Evolutionary conservation across 352 stramenopile genomes (phyloP).

Genomic region (Phytophthora citrophthora): DNA sequence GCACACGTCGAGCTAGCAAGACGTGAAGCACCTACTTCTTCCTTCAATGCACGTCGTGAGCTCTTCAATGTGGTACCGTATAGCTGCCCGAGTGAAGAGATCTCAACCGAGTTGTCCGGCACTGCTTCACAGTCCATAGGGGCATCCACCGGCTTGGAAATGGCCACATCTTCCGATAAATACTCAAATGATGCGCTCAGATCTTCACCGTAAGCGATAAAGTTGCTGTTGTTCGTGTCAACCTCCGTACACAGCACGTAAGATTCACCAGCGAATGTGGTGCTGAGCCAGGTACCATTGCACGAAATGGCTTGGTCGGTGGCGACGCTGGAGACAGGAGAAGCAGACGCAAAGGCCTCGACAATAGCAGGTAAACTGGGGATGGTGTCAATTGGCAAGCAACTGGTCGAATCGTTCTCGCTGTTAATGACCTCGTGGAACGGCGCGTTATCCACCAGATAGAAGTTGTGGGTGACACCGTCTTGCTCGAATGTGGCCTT

Average conservation of each 20-base stretch:
- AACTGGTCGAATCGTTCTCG: constrained; percentile 12
- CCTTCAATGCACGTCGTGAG: constrained; percentile 21
- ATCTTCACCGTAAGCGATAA: constrained; percentile 52
- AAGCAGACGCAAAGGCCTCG: constrained; percentile 33
- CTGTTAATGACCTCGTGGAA: constrained; percentile 31
- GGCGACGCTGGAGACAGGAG: constrained; percentile 36
- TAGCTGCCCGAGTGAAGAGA: constrained; percentile 32
- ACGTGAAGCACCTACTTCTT: constrained; percentile 21
- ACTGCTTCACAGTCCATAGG: constrained; percentile 30
- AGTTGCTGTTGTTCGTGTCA: constrained; percentile 25
- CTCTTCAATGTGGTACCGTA: constrained; percentile 24
- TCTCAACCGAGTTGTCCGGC: constrained; percentile 16
- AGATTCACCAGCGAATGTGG: constrained; percentile 45
- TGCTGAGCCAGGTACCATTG: constrained; percentile 42
- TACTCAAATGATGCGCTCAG: constrained; percentile 39
- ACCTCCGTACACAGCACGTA: constrained; percentile 52
- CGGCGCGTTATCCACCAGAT: constrained; percentile 40
- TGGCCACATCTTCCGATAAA: constrained; percentile 26
- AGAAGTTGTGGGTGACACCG: constrained; percentile 42
- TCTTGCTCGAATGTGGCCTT: constrained; percentile 40
- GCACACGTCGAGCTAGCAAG: constrained; percentile 39
- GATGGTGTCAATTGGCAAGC: constrained; percentile 19
- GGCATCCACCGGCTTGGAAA: constrained; percentile 25
- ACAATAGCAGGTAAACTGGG: constrained; percentile 41
- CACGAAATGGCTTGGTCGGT: constrained; percentile 54